Percentiles rank a stretch among this genome's conserved stretches.
phyloP scores from a whole-genome alignment of 495 filamentous ascomycete genomes.

The Penicillium samsonianum region DNA sequence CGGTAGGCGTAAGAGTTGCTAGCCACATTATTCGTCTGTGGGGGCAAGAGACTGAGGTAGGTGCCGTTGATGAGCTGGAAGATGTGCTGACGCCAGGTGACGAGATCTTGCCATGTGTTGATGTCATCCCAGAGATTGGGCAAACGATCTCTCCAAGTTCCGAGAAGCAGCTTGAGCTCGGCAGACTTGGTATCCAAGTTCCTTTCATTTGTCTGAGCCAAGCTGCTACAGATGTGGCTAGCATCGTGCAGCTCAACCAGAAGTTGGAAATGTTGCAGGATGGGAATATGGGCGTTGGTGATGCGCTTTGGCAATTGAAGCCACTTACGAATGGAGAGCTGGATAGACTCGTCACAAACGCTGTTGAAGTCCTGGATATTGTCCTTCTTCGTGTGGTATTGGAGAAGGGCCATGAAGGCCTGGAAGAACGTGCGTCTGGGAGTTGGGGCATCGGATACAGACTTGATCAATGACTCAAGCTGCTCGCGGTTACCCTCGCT shows the following conservation, averaged over 20 bases:
- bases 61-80: slow-evolving; percentile 95
- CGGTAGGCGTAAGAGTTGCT: slow-evolving; percentile 93
- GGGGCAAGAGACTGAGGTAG: slow-evolving; percentile 83
- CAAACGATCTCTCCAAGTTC: slow-evolving; percentile 92
- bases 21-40: slow-evolving; percentile 71
- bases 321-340: slow-evolving; percentile 96
- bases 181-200: slow-evolving; percentile 95
- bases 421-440: slow-evolving; percentile 94
- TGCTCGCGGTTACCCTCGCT: slow-evolving; percentile 81
- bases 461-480: slow-evolving; percentile 87
- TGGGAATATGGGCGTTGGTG: slow-evolving; percentile 92
- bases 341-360: slow-evolving; percentile 92
- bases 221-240: slow-evolving; percentile 87
- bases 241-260: slow-evolving; percentile 98
- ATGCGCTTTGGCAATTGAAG: slow-evolving; percentile 91
- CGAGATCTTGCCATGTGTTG: slow-evolving; percentile 97
- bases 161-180: slow-evolving; percentile 90
- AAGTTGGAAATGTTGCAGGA: slow-evolving; percentile 97
- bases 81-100: slow-evolving; percentile 98
- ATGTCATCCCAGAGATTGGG: slow-evolving; percentile 99
- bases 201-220: slow-evolving; percentile 74
- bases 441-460: slow-evolving; percentile 94
- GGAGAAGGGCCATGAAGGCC: slow-evolving; percentile 93
- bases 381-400: slow-evolving; percentile 87
- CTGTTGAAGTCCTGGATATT: slow-evolving; percentile 76